Evolutionary conservation across 2,329 filamentous ascomycete genomes (phyloP).

Genomic region (Akanthomyces muscarius): DNA sequence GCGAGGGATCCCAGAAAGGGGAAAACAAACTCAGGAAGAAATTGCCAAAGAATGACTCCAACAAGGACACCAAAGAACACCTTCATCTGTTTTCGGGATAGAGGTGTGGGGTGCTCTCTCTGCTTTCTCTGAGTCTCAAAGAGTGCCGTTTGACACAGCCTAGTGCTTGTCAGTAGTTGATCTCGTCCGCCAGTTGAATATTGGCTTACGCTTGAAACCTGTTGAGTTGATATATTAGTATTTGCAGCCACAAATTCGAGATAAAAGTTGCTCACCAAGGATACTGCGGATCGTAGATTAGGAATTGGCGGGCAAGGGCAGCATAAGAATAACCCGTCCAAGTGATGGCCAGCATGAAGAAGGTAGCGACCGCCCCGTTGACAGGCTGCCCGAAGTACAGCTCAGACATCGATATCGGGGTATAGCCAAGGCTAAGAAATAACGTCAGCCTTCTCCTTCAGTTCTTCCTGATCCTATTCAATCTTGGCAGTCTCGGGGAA

Average conservation of each 20-base stretch:
- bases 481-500: too few species aligned
- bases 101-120: constrained; percentile 43
- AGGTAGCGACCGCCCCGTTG: constrained; percentile 50
- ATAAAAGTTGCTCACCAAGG: constrained; percentile 22
- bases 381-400: constrained; percentile 53
- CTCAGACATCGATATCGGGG: constrained; percentile 50
- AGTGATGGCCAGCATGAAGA: constrained; percentile 57
- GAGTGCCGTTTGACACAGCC: constrained; percentile 50
- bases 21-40: constrained; percentile 57
- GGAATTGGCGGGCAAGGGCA: constrained; percentile 52
- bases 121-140: constrained; percentile 55
- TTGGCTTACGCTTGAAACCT: constrained; percentile 37
- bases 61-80: constrained; percentile 53
- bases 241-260: not conserved
- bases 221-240: too few species aligned
- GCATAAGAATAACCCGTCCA: constrained; percentile 58
- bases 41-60: constrained; percentile 57
- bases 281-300: constrained; percentile 54
- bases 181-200: too few species aligned
- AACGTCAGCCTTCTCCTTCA: too few species aligned
- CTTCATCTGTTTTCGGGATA: constrained; percentile 50
- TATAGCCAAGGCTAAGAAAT: constrained; percentile 35
- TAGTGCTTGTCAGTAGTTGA: constrained; percentile 9
- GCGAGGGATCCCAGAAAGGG: constrained; percentile 57
- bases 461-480: too few species aligned